Conservation (phyloP, 2,329 filamentous ascomycete genomes). For the Ascomycota sp. region DNA sequence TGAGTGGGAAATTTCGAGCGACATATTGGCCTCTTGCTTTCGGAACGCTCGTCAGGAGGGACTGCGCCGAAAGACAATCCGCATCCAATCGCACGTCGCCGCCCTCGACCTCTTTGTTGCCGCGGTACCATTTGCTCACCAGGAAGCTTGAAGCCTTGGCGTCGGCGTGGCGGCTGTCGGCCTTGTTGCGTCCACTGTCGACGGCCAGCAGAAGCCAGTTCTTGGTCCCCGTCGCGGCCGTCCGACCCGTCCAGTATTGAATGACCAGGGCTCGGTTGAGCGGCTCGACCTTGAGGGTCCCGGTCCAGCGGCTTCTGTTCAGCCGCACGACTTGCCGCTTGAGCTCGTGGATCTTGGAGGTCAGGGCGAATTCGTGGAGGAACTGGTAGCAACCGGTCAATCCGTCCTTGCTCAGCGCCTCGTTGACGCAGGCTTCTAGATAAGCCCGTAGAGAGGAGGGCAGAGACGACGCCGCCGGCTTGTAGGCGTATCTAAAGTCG, state of each 20-base stretch:
- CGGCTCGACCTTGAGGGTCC: conserved; percentile 55
- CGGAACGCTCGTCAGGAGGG: conserved; percentile 49
- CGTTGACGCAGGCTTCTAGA: conserved; percentile 55
- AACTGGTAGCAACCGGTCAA: conserved; percentile 67
- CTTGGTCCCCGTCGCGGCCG: conserved; percentile 36
- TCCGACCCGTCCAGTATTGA: conserved; percentile 68
- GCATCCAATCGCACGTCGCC: conserved; percentile 47
- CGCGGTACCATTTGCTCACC: conserved; percentile 62
- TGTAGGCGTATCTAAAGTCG: conserved; percentile 70
- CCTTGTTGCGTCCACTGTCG: conserved; percentile 37
- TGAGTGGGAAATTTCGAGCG: conserved; percentile 32
- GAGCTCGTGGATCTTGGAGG: conserved; percentile 73
- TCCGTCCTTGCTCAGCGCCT: conserved; percentile 46
- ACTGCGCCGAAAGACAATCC: conserved; percentile 49
- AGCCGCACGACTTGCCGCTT: conserved; percentile 57
- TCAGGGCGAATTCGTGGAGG: conserved; percentile 72
- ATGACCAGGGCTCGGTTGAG: conserved; percentile 67
- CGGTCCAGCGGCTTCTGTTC: conserved; percentile 52
- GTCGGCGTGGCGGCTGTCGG: conserved; percentile 16
- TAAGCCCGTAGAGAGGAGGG: conserved; percentile 41
- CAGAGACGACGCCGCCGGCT: conserved; percentile 41
- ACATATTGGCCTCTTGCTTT: conserved; percentile 35
- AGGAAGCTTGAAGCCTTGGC: conserved; percentile 31
- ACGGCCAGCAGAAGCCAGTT: conserved; percentile 85
- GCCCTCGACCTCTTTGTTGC: conserved; percentile 54